Evolutionary conservation across 441 rosid genomes (phyloP), one percentile per base, ranked within the genome.

Genomic region (Raphanus hybrid): DNA sequence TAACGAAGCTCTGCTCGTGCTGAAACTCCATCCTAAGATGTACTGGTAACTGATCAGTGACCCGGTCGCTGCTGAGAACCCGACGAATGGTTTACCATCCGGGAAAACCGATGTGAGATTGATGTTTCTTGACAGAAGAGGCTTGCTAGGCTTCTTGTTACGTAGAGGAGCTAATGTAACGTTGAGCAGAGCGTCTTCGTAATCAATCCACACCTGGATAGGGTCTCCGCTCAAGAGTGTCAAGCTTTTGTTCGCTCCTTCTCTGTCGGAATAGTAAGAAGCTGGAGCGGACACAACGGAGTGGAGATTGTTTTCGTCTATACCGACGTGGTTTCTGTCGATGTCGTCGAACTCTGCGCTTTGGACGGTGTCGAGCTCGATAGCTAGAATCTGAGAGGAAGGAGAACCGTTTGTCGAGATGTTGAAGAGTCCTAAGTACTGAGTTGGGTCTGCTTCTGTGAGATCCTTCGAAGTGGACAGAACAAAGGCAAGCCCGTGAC

Each of bases 41-140:
- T 83, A 87, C 14, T 84, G 88, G 16, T 73, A n/a, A 55, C 85
- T 77, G 3, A 64, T 3, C 15, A 74, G 20, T 11, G 84, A 16
- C 3, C 95, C 97, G 0, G 95, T 90, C 23, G 97, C 87, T 35
- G 93, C 75, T 4, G 93, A 87, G 77, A 92, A 92, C 0, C 97
- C 93, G n/a, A 89, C 82, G 27, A 82, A 89, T 86, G 89, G 89
- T 50, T 55, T 60, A 16, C 43, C 48, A 2, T 89, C 92, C 3
- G 77, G 58, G 72, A 90, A 52, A 32, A 85, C 70, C 10, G 82
- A 75, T 0, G 95, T 86, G 34, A 89, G 88, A 83, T 92, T 89
- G 10, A 86, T 69, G 27, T 4, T 8, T 18, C 18, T 41, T 34
- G 85, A 83, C 45, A 83, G 39, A 54, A 83, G 83, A 20, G 85